Conservation (phyloP, 208 protist species). For the Leishmania turanica region DNA sequence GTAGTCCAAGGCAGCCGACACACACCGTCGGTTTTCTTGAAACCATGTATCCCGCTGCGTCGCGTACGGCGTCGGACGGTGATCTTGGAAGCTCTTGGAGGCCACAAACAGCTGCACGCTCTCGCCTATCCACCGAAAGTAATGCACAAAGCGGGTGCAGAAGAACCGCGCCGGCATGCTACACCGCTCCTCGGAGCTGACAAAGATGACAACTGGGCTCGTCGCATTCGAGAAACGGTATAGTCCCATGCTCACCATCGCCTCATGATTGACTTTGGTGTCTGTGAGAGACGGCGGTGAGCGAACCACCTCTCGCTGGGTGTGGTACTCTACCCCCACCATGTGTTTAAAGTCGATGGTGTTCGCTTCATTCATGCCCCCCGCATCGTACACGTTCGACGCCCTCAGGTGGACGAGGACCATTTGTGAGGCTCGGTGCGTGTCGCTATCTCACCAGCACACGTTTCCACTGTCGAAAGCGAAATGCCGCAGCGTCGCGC, state of each 20-base stretch:
- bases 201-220: constrained; percentile 56
- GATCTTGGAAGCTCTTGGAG: constrained; percentile 24
- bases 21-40: constrained; percentile 31
- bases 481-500: not conserved
- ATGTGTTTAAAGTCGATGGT: constrained; percentile 39
- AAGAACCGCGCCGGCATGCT: constrained; percentile 69
- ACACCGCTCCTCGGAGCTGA: constrained; percentile 57
- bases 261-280: not conserved
- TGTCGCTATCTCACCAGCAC: too few relatives aligned
- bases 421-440: constrained; percentile 9
- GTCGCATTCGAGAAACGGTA: constrained; percentile 44
- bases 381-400: constrained; percentile 24
- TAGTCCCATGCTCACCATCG: constrained; percentile 6
- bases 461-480: not conserved
- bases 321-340: constrained; percentile 11
- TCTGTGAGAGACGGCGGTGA: constrained; percentile 27
- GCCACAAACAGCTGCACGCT: constrained; percentile 61
- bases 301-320: constrained; percentile 32
- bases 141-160: constrained; percentile 63
- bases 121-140: constrained; percentile 67
- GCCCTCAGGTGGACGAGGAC: constrained; percentile 14
- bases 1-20: constrained; percentile 43
- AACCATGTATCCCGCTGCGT: constrained; percentile 41
- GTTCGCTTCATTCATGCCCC: constrained; percentile 6
- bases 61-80: constrained; percentile 39